Evolutionary conservation across 2,329 filamentous ascomycete genomes (phyloP), one percentile per base, ranked within the genome.

Genomic region (Colletotrichum agaves): DNA sequence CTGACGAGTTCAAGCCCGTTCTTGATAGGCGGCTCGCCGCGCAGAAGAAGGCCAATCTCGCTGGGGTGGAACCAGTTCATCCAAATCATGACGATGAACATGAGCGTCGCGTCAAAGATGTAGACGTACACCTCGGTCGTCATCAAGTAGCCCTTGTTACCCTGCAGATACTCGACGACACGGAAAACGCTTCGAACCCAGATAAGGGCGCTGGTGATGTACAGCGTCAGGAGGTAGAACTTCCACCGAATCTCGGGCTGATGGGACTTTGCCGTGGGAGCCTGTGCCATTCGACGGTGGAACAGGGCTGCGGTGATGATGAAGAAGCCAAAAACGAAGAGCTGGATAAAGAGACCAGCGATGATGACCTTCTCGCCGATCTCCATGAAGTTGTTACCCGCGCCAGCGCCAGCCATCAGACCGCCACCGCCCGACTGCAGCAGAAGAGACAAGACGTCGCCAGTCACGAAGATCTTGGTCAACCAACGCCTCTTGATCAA

Each of bases 241-340:
- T 71, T 71, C 78, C 78, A 79, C 0, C 73, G 71, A 5, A 78
- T 56, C 15, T 39, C 55, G 3, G 56, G 56, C 3, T 65, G 63
- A 3, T 49, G 21, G 1, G 37, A 67, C 53, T 35, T 77, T 3
- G 56, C 52, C 0, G 74, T 78, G 4, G 72, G 72, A 4, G 41
- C 39, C 1, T n/a, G 33, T 3, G 17, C 15, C 10, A 76, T 52
- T 4, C 73, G 72, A 8, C 61, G 63, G 65, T 87, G 82, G 73
- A 87, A 86, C 0, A 83, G 69, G 0, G 79, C 69, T 0, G 84
- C 79, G 0, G 81, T 78, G 3, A 82, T 47, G 10, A 87, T 75
- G 72, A 89, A 89, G 52, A 87, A 76, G 15, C 78, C 77, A 68
- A 89, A 88, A 47, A 85, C 78, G 21, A 83, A 43, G 2, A 89